phyloP scores from a whole-genome alignment of 352 stramenopile species.

The Pythium aphanidermatum region DNA sequence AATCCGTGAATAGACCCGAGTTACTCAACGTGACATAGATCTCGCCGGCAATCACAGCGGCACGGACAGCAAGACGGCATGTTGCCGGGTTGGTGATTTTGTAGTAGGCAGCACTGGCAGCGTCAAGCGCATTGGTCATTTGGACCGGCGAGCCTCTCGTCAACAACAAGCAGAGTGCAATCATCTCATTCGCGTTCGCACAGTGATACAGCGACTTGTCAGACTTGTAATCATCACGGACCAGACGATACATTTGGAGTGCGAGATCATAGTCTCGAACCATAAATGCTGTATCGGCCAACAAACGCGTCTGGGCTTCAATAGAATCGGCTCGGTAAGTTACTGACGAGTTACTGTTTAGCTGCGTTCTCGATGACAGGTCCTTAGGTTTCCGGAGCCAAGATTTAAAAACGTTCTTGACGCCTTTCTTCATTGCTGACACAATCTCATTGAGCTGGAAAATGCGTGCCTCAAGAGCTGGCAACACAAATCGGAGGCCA shows the following conservation, averaged over 20 bases:
- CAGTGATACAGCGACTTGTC: conserved; percentile 83
- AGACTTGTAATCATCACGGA: conserved; percentile 88
- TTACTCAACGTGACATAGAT: conserved; percentile 74
- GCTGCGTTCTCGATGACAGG: conserved; percentile 23
- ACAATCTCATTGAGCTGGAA: conserved; percentile 86
- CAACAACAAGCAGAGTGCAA: conserved; percentile 75
- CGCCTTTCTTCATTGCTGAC: conserved; percentile 86
- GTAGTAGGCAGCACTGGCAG: conserved; percentile 54
- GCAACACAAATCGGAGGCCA: conserved; percentile 69
- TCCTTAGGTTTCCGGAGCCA: conserved; percentile 89
- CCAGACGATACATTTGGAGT: conserved; percentile 87
- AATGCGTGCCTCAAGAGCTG: conserved; percentile 76
- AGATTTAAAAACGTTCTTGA: conserved; percentile 91
- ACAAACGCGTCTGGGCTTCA: conserved; percentile 81
- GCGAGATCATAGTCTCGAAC: conserved; percentile 88
- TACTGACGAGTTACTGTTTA: conserved; percentile 18
- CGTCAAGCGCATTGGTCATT: conserved; percentile 80
- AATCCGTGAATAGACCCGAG: conserved; percentile 74
- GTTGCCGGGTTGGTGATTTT: conserved; percentile 43
- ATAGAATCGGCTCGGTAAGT: conserved; percentile 83
- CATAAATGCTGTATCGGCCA: conserved; percentile 88
- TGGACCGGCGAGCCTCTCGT: conserved; percentile 75
- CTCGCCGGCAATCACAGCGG: conserved; percentile 69
- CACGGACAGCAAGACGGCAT: conserved; percentile 51
- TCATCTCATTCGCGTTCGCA: conserved; percentile 86